These are phyloP conservation scores for Plasmopara halstedii DNA, from an alignment of 352 stramenopile genomes.

Conservation along the genomic window DNA sequence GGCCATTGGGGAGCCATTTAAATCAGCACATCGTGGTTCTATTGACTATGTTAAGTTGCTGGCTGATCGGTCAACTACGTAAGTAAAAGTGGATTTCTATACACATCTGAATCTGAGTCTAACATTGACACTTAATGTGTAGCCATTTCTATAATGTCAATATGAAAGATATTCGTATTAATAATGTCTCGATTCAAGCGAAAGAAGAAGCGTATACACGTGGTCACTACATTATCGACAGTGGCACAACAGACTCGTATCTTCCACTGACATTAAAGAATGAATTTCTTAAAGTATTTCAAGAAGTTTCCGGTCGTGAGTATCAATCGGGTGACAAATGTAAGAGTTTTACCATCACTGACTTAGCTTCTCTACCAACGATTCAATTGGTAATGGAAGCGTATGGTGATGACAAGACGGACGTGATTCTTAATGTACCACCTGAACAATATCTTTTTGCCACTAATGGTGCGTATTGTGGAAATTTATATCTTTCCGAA, in stretches of 20 bases:
- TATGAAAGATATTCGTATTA: slow-evolving; percentile 60
- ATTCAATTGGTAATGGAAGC: slow-evolving; percentile 65
- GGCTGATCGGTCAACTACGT: slow-evolving; percentile 23
- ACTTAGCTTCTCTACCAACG: slow-evolving; percentile 46
- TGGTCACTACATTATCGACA: slow-evolving; percentile 78
- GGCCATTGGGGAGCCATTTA: slow-evolving; percentile 50
- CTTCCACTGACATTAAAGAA: slow-evolving; percentile 42
- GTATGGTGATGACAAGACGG: slow-evolving; percentile 44
- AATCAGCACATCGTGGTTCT: slow-evolving; percentile 36
- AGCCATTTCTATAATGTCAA: slow-evolving; percentile 66
- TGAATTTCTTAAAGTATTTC: slow-evolving; percentile 52
- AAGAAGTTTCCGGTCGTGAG: slow-evolving; percentile 36
- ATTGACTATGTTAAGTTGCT: slow-evolving; percentile 56
- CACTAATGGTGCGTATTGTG: slow-evolving; percentile 47
- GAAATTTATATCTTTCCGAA: slow-evolving; percentile 61
- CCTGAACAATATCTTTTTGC: slow-evolving; percentile 57
- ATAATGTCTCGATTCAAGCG: slow-evolving; percentile 47
- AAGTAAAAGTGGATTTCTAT: neutral
- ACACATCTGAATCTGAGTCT: no score
- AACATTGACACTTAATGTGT: slow-evolving; percentile 5
- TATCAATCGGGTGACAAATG: slow-evolving; percentile 39
- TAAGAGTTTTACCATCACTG: slow-evolving; percentile 41
- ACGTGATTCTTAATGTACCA: slow-evolving; percentile 53
- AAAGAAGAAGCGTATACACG: slow-evolving; percentile 26
- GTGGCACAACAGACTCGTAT: slow-evolving; percentile 80